Evolutionary conservation across 768 basidiomycete genomes (phyloP).

Genomic region (Panaeolus papilionaceus): DNA sequence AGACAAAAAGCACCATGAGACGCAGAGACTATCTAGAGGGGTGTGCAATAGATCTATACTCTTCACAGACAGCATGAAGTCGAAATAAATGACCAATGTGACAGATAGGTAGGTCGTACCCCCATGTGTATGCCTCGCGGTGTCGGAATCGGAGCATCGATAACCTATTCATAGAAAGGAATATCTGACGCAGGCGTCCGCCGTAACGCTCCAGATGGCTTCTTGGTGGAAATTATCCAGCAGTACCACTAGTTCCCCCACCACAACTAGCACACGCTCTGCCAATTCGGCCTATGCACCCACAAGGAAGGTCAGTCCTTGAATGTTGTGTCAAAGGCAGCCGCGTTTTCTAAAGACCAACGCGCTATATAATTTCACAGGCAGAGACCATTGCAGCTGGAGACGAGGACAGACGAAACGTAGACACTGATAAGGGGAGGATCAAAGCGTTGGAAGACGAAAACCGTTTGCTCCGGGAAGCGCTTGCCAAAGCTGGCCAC

Average conservation of each 20-base stretch:
- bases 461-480: slow-evolving; percentile 11
- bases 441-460: slow-evolving; percentile 14
- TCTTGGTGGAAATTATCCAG: neutral
- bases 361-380: no score
- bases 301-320: neutral
- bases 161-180: neutral
- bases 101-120: neutral
- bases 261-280: neutral
- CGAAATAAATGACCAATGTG: neutral
- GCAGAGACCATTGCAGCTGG: neutral
- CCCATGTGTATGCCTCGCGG: neutral
- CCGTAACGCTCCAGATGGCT: neutral
- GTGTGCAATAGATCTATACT: neutral
- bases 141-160: neutral
- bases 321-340: no score
- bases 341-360: no score
- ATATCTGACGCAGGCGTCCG: neutral
- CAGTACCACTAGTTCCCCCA: neutral
- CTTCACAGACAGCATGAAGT: neutral
- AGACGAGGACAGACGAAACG: neutral
- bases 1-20: neutral
- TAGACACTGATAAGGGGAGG: neutral
- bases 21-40: neutral
- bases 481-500: slow-evolving; percentile 8
- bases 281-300: neutral